Conservation (phyloP, 805 yeast genomes). For the Grigorovia humatica region DNA sequence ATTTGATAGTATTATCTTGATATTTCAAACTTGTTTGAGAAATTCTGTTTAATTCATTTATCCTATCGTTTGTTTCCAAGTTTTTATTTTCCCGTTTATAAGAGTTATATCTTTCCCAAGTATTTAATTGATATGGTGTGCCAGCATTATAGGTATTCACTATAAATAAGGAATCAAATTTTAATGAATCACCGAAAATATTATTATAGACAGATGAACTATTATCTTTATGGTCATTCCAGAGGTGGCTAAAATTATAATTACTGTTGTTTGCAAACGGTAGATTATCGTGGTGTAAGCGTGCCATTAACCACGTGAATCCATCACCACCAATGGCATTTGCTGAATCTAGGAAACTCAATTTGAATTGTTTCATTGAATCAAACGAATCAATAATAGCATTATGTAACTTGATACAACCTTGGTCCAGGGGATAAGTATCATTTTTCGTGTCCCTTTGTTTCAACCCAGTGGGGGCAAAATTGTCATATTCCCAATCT, state of each 20-base stretch:
- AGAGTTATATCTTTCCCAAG: background rate
- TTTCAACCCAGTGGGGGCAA: background rate
- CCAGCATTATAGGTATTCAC: slow-evolving; percentile 87
- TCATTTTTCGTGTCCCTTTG: background rate
- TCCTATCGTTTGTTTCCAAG: background rate
- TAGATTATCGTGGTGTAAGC: slow-evolving; percentile 15
- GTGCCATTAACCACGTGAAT: slow-evolving; percentile 77
- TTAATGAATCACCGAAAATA: slow-evolving; percentile 7
- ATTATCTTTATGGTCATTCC: background rate
- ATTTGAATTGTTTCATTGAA: slow-evolving; percentile 62
- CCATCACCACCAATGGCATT: slow-evolving; percentile 79
- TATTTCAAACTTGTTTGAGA: background rate
- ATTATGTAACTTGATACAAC: background rate
- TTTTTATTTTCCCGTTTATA: background rate
- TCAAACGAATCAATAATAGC: slow-evolving; percentile 45
- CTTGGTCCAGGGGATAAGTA: background rate
- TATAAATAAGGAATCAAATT: slow-evolving; percentile 46
- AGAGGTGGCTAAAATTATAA: background rate
- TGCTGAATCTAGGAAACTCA: slow-evolving; percentile 60
- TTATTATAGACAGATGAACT: slow-evolving; percentile 1
- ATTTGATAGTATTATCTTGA: slow-evolving; percentile 4
- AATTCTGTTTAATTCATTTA: background rate
- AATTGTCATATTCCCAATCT: background rate
- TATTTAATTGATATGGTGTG: slow-evolving; percentile 56
- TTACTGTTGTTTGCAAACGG: background rate